Evolutionary conservation across 495 filamentous ascomycete genomes (phyloP).

Genomic region (Parmelia sp.): DNA sequence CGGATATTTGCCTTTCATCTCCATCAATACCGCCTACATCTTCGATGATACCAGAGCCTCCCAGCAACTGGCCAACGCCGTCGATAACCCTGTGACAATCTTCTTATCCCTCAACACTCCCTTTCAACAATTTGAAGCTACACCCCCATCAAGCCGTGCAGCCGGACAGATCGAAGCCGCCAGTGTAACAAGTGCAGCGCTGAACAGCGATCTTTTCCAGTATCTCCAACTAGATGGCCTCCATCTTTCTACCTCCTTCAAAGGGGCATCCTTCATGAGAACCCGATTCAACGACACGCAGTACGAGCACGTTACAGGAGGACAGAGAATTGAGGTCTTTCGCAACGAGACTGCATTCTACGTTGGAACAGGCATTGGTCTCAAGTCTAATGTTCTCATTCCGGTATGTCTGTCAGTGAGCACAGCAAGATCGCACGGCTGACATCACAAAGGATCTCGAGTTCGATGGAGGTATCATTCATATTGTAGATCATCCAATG

Average conservation of each 20-base stretch:
- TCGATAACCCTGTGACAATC: constrained; percentile 3
- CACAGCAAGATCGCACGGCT: neutral
- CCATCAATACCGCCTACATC: neutral
- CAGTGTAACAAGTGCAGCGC: neutral
- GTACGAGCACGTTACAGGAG: constrained; percentile 2
- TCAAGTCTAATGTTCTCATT: constrained; percentile 11
- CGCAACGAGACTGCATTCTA: constrained; percentile 8
- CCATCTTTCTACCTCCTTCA: neutral
- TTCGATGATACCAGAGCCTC: constrained; percentile 6
- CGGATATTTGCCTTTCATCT: constrained; percentile 8
- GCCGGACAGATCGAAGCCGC: constrained; percentile 3
- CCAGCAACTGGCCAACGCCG: constrained; percentile 5
- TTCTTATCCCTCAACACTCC: constrained; percentile 5
- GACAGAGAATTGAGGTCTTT: constrained; percentile 4
- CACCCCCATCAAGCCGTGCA: neutral
- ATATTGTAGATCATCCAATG: constrained; percentile 7
- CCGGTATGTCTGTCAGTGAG: neutral
- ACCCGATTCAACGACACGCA: constrained; percentile 8
- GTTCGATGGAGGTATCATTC: constrained; percentile 7
- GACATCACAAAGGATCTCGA: constrained; percentile 1
- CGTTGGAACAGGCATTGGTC: constrained; percentile 5
- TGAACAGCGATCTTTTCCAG: constrained; percentile 10
- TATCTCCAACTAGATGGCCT: constrained; percentile 14
- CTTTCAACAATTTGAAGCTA: constrained; percentile 2
- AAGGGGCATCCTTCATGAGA: neutral